Evolutionary conservation across 2,329 filamentous ascomycete species (phyloP), one percentile per base, ranked within the genome.

Genomic region (Sarocladium kiliense): DNA sequence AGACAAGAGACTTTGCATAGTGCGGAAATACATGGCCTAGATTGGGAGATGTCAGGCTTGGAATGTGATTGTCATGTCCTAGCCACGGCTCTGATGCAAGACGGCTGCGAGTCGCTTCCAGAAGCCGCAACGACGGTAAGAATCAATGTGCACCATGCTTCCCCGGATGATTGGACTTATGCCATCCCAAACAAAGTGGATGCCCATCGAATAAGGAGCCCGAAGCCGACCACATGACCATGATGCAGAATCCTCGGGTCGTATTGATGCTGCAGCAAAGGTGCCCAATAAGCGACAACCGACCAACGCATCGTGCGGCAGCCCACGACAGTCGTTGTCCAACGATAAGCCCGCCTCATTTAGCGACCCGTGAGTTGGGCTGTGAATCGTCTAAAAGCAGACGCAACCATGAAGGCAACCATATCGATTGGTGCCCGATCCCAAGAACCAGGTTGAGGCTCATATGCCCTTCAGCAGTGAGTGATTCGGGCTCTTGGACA

Each of bases 241-340:
- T n/a, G 23, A 47, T 30, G 44, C 23, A 30, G 23, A 6, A 44
- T 44, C 41, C 7, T 23, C 41, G 19, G 21, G 23, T 18, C 5
- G 44, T n/a, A 27, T 27, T 9, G n/a, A 47, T 6, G 16, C 6
- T 30, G 25, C 25, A 18, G 21, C 44, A 44, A 23, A 14, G 16
- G 36, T 39, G 39, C 39, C 39, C 39, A 44, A 44, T 47, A 25
- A 25, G 41, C 41, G 44, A 30, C 25, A 27, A 3, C 10, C 14
- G 25, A 44, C 44, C 44, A 47, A n/a, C 44, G 27, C 44, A 47
- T 47, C 44, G 19, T 47, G 44, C 44, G 44, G 18, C 39, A 44
- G 5, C 5, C 16, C 23, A 18, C 44, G 44, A 47, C 44, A 27
- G 11, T 12, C 21, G 44, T 27, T 30, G 25, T 47, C 25, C 25